Evolutionary conservation across 116 monocot genomes (phyloP).

Genomic region (Dioscorea cayenensis): DNA sequence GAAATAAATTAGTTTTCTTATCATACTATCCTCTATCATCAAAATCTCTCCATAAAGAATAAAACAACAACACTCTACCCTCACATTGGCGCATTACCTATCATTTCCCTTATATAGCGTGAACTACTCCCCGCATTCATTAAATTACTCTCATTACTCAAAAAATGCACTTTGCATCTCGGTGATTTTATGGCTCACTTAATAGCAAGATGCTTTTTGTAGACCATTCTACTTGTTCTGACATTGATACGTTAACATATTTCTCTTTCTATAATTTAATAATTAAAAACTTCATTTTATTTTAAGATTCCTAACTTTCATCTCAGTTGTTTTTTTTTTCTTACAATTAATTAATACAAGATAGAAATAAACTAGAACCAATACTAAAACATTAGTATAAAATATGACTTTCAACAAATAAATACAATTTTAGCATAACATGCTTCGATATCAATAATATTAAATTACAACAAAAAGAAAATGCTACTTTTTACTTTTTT

Average conservation of each 20-base stretch:
- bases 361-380: neutral
- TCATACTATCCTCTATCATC: slow-evolving; percentile 11
- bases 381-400: neutral
- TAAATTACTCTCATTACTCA: slow-evolving; percentile 20
- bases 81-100: too few species aligned
- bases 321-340: slow-evolving; percentile 65
- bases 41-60: slow-evolving; percentile 14
- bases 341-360: slow-evolving; percentile 24
- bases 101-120: slow-evolving; percentile 10
- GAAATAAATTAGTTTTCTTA: slow-evolving; percentile 38
- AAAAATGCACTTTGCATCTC: slow-evolving; percentile 75
- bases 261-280: slow-evolving; percentile 62
- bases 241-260: slow-evolving; percentile 19
- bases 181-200: slow-evolving; percentile 73
- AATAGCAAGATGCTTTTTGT: slow-evolving; percentile 59
- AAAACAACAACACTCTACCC: neutral
- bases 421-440: neutral
- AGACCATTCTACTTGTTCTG: slow-evolving; percentile 45
- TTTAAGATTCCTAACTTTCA: slow-evolving; percentile 45
- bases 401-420: neutral
- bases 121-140: slow-evolving; percentile 10
- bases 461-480: neutral
- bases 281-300: slow-evolving; percentile 27
- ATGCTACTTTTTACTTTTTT: slow-evolving; percentile 54
- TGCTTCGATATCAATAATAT: neutral